Conservation (phyloP, 2,329 filamentous ascomycete species). For the Fusarium continuum region DNA sequence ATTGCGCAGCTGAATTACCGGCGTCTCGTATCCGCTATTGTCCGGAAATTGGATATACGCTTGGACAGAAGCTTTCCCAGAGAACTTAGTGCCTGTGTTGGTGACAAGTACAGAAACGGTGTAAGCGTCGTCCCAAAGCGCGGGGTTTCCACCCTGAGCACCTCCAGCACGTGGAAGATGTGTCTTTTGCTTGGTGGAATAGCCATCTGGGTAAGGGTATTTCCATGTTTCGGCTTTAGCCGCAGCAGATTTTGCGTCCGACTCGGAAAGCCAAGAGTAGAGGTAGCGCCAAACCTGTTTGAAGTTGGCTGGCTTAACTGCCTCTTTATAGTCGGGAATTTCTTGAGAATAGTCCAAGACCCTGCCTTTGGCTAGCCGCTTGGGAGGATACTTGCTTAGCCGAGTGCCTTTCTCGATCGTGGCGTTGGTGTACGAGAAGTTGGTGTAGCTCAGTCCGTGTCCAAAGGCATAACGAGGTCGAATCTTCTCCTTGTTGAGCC, state of each 20-base stretch:
- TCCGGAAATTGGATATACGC: conserved; percentile 57
- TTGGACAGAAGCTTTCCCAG: conserved; percentile 58
- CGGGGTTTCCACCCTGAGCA: conserved; percentile 73
- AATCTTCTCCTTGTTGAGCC: conserved; percentile 82
- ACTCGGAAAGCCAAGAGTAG: conserved; percentile 70
- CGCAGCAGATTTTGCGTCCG: conserved; percentile 53
- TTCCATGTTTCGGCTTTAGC: conserved; percentile 46
- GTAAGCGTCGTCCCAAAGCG: conserved; percentile 64
- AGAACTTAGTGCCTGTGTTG: conserved; percentile 58
- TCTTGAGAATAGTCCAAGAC: conserved; percentile 57
- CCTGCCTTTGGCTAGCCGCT: conserved; percentile 50
- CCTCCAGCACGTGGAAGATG: conserved; percentile 69
- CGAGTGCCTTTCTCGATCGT: conserved; percentile 57
- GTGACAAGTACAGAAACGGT: conserved; percentile 56
- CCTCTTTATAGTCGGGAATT: conserved; percentile 63
- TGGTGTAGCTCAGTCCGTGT: conserved; percentile 83
- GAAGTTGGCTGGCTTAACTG: conserved; percentile 68
- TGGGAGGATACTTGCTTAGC: conserved; percentile 52
- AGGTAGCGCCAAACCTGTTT: conserved; percentile 70
- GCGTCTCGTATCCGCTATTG: conserved; percentile 64
- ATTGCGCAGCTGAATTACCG: conserved; percentile 72
- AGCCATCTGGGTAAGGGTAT: conserved; percentile 73
- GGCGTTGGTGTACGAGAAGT: conserved; percentile 68
- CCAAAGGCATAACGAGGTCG: conserved; percentile 86
- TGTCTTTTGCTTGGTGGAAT: conserved; percentile 59